These are phyloP conservation scores for Spinellus fusiger DNA, from an alignment of 192 early-diverging fungal genomes.

Conservation along the genomic window DNA sequence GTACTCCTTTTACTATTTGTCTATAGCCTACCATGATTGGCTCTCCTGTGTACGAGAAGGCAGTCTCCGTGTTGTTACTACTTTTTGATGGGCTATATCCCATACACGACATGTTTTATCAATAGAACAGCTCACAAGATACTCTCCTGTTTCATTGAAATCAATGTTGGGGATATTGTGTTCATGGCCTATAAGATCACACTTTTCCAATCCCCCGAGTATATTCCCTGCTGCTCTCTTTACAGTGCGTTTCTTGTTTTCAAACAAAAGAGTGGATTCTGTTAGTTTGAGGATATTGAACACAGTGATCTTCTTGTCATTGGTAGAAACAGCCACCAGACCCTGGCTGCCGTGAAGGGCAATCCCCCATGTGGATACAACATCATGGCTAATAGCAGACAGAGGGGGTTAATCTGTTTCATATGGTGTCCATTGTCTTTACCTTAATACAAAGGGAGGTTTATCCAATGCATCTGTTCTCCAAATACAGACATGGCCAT, in stretches of 20 bases:
- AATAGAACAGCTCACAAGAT: slow-evolving; percentile 49
- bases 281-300: slow-evolving; percentile 29
- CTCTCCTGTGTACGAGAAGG: not conserved
- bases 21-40: slow-evolving; percentile 7
- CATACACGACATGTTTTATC: slow-evolving; percentile 49
- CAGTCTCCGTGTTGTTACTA: slow-evolving; percentile 24
- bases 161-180: slow-evolving; percentile 58
- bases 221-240: not conserved
- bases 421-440: not conserved
- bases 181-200: slow-evolving; percentile 43
- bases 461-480: slow-evolving; percentile 33
- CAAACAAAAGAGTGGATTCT: not conserved
- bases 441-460: slow-evolving; percentile 39
- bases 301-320: slow-evolving; percentile 38
- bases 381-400: slow-evolving; percentile 16
- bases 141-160: slow-evolving; percentile 49
- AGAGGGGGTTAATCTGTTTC: not conserved
- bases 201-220: slow-evolving; percentile 13
- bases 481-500: slow-evolving; percentile 51
- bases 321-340: slow-evolving; percentile 50
- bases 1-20: slow-evolving; percentile 5
- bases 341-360: slow-evolving; percentile 45
- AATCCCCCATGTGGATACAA: slow-evolving; percentile 52
- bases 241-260: not conserved
- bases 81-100: slow-evolving; percentile 32